A percentile compares a stretch with the other conserved stretches of the same genome.
These are phyloP conservation scores for Poteriospumella lacustris DNA, from an alignment of 108 stramenopile genomes.

Conservation along the genomic window DNA sequence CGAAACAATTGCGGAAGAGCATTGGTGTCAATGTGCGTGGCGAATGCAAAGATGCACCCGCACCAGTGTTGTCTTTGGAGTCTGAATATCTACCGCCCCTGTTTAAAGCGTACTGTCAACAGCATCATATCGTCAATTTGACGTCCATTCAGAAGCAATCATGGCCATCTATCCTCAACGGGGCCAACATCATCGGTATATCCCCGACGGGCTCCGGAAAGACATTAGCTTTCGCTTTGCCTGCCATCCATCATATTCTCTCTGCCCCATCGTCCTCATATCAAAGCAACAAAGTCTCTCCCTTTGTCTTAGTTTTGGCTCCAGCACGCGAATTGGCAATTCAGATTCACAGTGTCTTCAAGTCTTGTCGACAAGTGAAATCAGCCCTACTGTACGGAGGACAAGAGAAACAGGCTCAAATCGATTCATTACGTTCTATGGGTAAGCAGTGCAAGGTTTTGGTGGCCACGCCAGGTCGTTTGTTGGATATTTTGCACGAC, in stretches of 20 bases:
- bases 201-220: slow-evolving; percentile 28
- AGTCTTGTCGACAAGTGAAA: too few relatives aligned
- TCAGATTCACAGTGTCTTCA: background rate
- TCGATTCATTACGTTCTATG: background rate
- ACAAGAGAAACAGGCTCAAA: background rate
- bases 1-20: background rate
- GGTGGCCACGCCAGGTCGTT: slow-evolving; percentile 91
- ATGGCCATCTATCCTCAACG: slow-evolving; percentile 15
- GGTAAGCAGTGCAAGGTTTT: slow-evolving; percentile 58
- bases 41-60: background rate
- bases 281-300: background rate
- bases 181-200: slow-evolving; percentile 6
- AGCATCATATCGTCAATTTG: background rate
- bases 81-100: background rate
- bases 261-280: background rate
- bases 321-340: slow-evolving; percentile 29
- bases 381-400: background rate
- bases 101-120: slow-evolving; percentile 9
- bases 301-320: background rate
- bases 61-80: background rate
- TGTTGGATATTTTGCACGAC: slow-evolving; percentile 35
- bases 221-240: slow-evolving; percentile 13
- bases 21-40: background rate
- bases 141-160: slow-evolving; percentile 14
- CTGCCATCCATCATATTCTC: slow-evolving; percentile 1